phyloP scores from a whole-genome alignment of 495 filamentous ascomycete species.

The Aspergillus bertholletiae region DNA sequence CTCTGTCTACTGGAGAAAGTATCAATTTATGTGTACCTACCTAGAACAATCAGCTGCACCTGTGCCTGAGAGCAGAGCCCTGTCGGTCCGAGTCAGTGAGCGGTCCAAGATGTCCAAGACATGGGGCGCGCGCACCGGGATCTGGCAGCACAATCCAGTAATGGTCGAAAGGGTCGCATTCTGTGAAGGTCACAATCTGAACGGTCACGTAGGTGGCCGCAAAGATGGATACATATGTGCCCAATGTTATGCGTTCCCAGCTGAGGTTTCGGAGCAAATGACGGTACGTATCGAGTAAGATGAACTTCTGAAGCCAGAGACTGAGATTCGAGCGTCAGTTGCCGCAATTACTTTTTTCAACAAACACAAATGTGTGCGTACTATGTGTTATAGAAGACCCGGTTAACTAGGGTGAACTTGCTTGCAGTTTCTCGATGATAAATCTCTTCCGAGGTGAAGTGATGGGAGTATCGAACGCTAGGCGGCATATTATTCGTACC shows the following conservation, averaged over 20 bases:
- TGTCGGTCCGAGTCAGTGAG: conserved; percentile 1
- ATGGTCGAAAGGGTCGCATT: conserved; percentile 39
- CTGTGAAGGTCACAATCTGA: conserved; percentile 38
- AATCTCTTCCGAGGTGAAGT: conserved; percentile 26
- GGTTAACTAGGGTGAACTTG: conserved; percentile 25
- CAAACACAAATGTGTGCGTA: conserved; percentile 2
- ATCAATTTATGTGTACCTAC: neutral
- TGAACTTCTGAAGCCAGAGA: conserved; percentile 42
- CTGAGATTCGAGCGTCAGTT: conserved; percentile 5
- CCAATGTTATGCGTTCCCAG: conserved; percentile 31
- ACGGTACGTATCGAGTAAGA: conserved; percentile 39
- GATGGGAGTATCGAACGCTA: conserved; percentile 10
- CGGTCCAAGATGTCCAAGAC: neutral
- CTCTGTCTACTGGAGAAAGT: neutral
- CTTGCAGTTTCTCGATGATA: conserved; percentile 28
- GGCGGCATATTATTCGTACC: conserved; percentile 31
- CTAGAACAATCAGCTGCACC: conserved; percentile 33
- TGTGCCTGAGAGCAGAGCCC: conserved; percentile 34
- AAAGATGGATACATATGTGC: conserved; percentile 26
- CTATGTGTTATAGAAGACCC: conserved; percentile 33
- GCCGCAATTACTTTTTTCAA: neutral
- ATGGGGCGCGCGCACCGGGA: conserved; percentile 21
- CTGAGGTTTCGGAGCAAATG: conserved; percentile 32
- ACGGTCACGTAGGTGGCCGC: conserved; percentile 31
- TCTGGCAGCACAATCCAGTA: conserved; percentile 43